Conservation (phyloP, 2,329 filamentous ascomycete genomes). For the Fusarium phyllophilum region DNA sequence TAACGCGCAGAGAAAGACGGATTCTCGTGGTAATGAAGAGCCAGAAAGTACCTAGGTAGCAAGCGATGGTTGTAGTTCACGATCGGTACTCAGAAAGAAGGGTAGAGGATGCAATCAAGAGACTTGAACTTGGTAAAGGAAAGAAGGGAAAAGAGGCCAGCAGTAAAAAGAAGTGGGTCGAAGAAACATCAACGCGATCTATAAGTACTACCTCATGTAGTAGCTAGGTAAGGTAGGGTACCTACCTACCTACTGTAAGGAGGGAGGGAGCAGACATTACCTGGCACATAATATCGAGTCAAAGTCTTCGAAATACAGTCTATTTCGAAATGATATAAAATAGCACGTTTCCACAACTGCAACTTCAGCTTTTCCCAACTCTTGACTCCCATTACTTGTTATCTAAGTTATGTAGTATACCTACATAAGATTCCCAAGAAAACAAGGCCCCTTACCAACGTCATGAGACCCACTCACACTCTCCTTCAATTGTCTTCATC, state of each 20-base stretch:
- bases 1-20: background rate
- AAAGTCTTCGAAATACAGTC: background rate
- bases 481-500: background rate
- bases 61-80: background rate
- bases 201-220: too few relatives aligned
- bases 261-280: background rate
- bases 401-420: background rate
- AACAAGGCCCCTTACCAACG: constrained; percentile 23
- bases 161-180: constrained; percentile 36
- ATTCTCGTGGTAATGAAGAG: background rate
- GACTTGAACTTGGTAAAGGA: constrained; percentile 17
- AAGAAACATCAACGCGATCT: constrained; percentile 4
- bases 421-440: constrained; percentile 16
- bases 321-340: background rate
- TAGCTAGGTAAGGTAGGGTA: background rate
- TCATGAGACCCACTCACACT: constrained; percentile 31
- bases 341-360: background rate
- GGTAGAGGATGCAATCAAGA: background rate
- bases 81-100: background rate
- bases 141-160: constrained; percentile 30
- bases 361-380: background rate
- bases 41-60: background rate
- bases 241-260: background rate
- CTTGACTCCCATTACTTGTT: background rate
- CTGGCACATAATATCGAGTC: background rate